These are phyloP conservation scores for Cercospora zeina DNA, from an alignment of 2,329 filamentous ascomycete species.

Conservation along the genomic window DNA sequence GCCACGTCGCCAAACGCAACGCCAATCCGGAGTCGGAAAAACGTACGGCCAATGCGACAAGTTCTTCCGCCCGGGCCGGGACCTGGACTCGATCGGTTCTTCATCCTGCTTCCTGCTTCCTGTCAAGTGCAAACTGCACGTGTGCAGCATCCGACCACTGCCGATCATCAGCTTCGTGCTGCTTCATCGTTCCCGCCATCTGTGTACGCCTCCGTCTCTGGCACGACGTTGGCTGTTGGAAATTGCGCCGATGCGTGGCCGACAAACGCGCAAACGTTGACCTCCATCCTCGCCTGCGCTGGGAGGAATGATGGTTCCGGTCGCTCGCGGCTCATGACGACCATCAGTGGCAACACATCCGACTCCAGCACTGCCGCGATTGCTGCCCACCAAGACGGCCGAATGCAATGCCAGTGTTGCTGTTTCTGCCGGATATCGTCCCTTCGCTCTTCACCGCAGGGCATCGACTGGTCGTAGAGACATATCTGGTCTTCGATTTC, in stretches of 20 bases:
- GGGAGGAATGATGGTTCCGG: not conserved
- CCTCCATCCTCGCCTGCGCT: not conserved
- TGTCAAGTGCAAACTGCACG: slow-evolving; percentile 4
- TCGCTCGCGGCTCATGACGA: not conserved
- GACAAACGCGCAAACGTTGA: not conserved
- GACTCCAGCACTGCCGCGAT: slow-evolving; percentile 7
- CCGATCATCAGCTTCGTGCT: slow-evolving; percentile 1
- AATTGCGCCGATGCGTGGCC: not conserved
- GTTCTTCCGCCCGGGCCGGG: not conserved
- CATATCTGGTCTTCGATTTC: not conserved
- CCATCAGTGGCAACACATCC: slow-evolving; percentile 8
- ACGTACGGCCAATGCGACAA: not conserved
- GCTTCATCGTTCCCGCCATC: not conserved
- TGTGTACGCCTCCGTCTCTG: not conserved
- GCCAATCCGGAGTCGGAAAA: not conserved
- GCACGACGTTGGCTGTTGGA: not conserved
- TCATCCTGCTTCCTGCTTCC: not conserved
- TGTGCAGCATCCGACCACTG: not conserved
- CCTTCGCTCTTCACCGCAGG: not conserved
- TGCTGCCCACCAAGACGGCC: slow-evolving; percentile 10
- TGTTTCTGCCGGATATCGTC: not conserved
- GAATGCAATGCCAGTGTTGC: slow-evolving; percentile 7
- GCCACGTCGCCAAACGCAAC: not conserved
- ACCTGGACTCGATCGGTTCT: not conserved
- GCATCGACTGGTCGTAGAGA: not conserved